A percentile compares a stretch with the other conserved stretches of the same genome.
Conservation (phyloP, 2,329 filamentous ascomycete species). For the Niveomyces coronatus region DNA sequence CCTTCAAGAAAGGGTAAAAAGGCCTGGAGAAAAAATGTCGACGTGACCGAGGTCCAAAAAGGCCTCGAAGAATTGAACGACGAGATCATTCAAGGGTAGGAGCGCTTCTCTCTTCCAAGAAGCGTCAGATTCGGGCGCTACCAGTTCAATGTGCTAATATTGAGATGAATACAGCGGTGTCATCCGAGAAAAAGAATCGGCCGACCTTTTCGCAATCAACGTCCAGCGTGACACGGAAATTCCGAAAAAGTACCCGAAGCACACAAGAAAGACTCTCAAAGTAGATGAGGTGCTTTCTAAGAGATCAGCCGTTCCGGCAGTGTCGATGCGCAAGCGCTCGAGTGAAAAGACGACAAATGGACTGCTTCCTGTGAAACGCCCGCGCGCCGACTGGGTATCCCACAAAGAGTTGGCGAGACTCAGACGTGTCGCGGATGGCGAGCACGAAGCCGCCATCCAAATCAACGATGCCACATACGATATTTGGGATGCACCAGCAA, state of each 20-base stretch:
- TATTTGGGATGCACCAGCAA: conserved; percentile 51
- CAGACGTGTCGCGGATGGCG: conserved; percentile 67
- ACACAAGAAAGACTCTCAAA: conserved; percentile 68
- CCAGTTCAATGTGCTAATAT: conserved; percentile 12
- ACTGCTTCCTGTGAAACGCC: conserved; percentile 62
- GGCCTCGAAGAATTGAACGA: conserved; percentile 79
- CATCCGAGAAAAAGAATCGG: conserved; percentile 69
- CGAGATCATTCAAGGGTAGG: conserved; percentile 81
- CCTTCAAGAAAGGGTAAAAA: conserved; percentile 95
- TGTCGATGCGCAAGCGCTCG: conserved; percentile 68
- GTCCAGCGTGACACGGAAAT: conserved; percentile 58
- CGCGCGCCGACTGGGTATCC: conserved; percentile 69
- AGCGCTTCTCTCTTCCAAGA: not conserved
- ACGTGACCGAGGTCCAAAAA: conserved; percentile 74
- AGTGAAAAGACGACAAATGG: conserved; percentile 63
- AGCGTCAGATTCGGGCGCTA: not conserved
- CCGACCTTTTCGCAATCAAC: conserved; percentile 80
- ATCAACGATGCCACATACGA: conserved; percentile 62
- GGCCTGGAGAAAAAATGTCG: conserved; percentile 97
- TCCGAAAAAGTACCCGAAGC: conserved; percentile 51
- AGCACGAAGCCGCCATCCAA: conserved; percentile 43
- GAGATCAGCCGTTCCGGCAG: conserved; percentile 70
- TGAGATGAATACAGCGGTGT: conserved; percentile 54
- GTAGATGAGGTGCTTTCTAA: conserved; percentile 84
- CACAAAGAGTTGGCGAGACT: conserved; percentile 75